Evolutionary conservation across 1,139 yeast genomes (phyloP), one percentile per base, ranked within the genome.

Genomic region (Meyerozyma athensensis): DNA sequence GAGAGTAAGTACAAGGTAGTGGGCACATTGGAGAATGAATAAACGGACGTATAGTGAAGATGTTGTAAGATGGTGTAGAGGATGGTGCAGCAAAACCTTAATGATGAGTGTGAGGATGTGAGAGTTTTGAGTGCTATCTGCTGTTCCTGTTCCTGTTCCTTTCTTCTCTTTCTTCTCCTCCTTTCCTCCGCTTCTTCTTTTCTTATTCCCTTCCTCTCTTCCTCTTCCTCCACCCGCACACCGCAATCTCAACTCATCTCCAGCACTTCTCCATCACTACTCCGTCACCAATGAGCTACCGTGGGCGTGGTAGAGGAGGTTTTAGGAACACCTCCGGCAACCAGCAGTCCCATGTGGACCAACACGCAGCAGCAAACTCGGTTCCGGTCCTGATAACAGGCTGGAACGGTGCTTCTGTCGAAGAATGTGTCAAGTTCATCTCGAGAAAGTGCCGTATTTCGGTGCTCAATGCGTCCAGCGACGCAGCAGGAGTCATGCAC

Each of bases 371-470:
- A 14, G 64, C 61, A 35, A 72, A 64, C 42, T 47, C 66, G 22
- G 59, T 74, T 3, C 68, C 72, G 1, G 72, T 85, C 16, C 89
- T 82, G 47, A 72, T 87, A 13, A 65, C 73, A 37, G 87, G 89
- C 33, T 89, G 96, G 96, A 81, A 84, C 48, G 87, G 89, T 37
- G 90, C 86, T 3, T 59, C 82, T 9, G 70, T 69, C 44, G 83
- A 79, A 34, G 94, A 86, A 39, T 67, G 89, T 43, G 67, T 85
- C 14, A 67, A 69, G 33, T 89, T 87, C 58, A 63, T 89, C 10
- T 72, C 80, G 35, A 71, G 95, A 46, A 86, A 85, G 55, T 67
- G 87, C 19, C 67, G 74, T 39, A 69, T 84, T 10, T 62, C 68
- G 2, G 66, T 89, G 18, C 59, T 59, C 41, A 77, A 82, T 52